phyloP scores from a whole-genome alignment of 139 green algal genomes.

The Yamagishiella unicocca region DNA sequence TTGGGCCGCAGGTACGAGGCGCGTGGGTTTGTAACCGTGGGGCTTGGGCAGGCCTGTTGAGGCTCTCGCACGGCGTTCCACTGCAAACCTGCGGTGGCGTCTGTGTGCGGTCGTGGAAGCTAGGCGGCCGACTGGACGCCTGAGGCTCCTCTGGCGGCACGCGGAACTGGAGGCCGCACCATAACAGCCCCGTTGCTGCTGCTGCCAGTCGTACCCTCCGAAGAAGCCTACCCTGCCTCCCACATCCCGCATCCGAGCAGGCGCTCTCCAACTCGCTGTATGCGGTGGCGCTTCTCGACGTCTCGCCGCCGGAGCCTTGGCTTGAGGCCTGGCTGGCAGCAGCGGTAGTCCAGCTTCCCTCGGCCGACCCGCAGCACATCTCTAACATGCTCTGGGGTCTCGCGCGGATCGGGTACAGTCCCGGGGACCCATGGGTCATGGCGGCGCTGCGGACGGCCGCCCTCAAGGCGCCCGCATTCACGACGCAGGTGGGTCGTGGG shows the following conservation, averaged over 20 bases:
- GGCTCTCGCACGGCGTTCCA: no score
- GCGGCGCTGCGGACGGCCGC: conserved; percentile 7
- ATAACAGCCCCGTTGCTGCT: no score
- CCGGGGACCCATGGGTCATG: neutral
- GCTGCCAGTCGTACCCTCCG: no score
- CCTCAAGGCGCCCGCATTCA: conserved; percentile 25
- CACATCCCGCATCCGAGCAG: neutral
- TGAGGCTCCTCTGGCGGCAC: no score
- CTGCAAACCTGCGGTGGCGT: no score
- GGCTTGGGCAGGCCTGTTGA: no score
- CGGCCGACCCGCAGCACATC: conserved; percentile 24
- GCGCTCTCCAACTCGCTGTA: conserved; percentile 27
- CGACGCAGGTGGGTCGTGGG: conserved; percentile 28
- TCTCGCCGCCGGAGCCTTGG: conserved; percentile 7
- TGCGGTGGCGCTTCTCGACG: neutral
- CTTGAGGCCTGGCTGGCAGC: neutral
- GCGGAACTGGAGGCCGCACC: no score
- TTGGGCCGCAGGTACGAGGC: conserved; percentile 34
- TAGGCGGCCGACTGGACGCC: no score
- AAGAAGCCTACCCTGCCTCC: no score
- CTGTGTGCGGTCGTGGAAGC: no score
- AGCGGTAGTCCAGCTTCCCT: neutral
- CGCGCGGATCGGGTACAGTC: neutral
- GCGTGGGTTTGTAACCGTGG: no score
- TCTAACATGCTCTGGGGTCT: conserved; percentile 41